phyloP scores from a whole-genome alignment of 495 filamentous ascomycete species.

The Acidiella bohemica region DNA sequence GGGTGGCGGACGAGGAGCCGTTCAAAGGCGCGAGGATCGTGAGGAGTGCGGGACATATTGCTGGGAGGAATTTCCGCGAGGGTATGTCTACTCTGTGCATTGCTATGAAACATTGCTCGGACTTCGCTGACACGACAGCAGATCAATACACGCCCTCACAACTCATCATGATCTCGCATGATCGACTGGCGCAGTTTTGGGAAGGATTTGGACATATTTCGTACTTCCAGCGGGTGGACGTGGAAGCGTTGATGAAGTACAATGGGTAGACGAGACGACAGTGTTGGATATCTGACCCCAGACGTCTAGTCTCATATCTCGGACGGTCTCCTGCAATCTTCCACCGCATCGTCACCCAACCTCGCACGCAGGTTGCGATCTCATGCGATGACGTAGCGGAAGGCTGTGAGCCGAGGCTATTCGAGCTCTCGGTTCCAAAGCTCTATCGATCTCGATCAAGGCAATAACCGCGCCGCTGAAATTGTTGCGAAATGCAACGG shows the following conservation, averaged over 20 bases:
- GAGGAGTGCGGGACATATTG: conserved; percentile 61
- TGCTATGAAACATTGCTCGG: background rate
- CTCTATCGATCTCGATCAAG: too few species aligned
- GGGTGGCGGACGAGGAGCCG: conserved; percentile 48
- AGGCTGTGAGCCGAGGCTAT: too few species aligned
- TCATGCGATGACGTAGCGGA: too few species aligned
- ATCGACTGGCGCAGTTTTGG: conserved; percentile 77
- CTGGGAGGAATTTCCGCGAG: conserved; percentile 50
- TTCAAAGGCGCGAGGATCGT: conserved; percentile 70
- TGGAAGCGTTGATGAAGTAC: conserved; percentile 37
- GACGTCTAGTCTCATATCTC: too few species aligned
- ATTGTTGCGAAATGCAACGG: too few species aligned
- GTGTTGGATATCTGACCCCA: too few species aligned
- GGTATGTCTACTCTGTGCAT: conserved; percentile 37
- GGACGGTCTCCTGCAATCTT: too few species aligned
- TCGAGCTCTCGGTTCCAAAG: too few species aligned
- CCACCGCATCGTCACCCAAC: too few species aligned
- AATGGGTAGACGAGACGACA: too few species aligned
- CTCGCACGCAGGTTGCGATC: too few species aligned
- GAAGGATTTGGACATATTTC: conserved; percentile 62
- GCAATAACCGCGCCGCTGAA: too few species aligned
- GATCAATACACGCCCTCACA: conserved; percentile 61
- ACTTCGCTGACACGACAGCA: conserved; percentile 1
- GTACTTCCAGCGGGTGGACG: conserved; percentile 65
- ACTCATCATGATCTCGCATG: conserved; percentile 63